These are phyloP conservation scores for Isatis tinctoria DNA, from an alignment of 345 rosid genomes.

Conservation along the genomic window DNA sequence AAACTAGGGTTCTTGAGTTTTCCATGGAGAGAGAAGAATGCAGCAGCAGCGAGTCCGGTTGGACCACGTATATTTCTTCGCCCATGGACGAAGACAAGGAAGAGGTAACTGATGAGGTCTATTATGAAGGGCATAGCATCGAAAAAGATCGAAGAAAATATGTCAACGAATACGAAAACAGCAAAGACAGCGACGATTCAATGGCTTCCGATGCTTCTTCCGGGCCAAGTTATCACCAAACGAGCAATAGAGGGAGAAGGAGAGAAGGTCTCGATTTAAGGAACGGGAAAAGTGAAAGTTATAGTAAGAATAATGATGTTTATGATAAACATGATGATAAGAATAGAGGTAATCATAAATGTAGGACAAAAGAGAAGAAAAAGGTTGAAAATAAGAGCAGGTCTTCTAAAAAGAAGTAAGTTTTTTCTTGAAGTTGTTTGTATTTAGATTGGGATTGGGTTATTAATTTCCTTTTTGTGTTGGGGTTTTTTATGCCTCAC, in stretches of 20 bases:
- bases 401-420: slow-evolving; percentile 5
- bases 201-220: slow-evolving; percentile 79
- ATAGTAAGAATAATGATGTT: slow-evolving; percentile 7
- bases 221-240: slow-evolving; percentile 36
- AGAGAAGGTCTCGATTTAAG: slow-evolving; percentile 1
- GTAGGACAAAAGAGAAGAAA: slow-evolving; percentile 13
- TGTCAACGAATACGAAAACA: slow-evolving; percentile 5
- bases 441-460: neutral
- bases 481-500: neutral
- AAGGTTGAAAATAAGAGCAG: slow-evolving; percentile 5
- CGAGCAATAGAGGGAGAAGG: neutral
- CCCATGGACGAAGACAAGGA: slow-evolving; percentile 48
- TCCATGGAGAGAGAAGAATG: slow-evolving; percentile 45
- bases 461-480: neutral
- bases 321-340: neutral
- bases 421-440: neutral
- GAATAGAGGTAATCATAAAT: slow-evolving; percentile 1
- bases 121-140: slow-evolving; percentile 9
- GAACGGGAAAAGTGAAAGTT: slow-evolving; percentile 12
- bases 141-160: neutral
- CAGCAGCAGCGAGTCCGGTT: slow-evolving; percentile 74
- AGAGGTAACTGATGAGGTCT: slow-evolving; percentile 21
- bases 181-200: slow-evolving; percentile 54
- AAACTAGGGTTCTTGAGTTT: slow-evolving; percentile 2
- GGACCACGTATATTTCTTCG: slow-evolving; percentile 58